A percentile compares a stretch with the other conserved stretches of the same genome.
Conservation (phyloP, 441 rosid genomes). For the Gossypium schwendimanii region DNA sequence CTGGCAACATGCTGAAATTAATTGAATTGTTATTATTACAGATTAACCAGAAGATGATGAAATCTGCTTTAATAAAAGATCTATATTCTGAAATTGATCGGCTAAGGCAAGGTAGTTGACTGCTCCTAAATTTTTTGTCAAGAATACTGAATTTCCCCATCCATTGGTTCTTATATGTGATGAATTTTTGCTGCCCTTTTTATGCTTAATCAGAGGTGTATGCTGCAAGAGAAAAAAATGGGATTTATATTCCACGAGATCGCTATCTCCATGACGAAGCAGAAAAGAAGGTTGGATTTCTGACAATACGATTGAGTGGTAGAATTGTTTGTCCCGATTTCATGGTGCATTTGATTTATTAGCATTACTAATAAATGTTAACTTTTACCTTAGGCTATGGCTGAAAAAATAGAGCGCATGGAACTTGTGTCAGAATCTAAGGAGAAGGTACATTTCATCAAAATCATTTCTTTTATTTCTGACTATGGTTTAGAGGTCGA, state of each 20-base stretch:
- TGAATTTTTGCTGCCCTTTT: not conserved
- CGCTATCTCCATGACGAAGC: conserved; percentile 90
- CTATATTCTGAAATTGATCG: conserved; percentile 86
- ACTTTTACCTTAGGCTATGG: conserved; percentile 64
- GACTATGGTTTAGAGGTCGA: not conserved
- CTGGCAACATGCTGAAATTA: conserved; percentile 20
- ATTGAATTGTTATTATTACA: conserved; percentile 26
- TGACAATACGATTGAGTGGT: conserved; percentile 1
- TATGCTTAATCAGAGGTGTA: conserved; percentile 60
- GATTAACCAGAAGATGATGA: conserved; percentile 99
- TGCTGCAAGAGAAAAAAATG: conserved; percentile 97
- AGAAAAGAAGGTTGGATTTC: conserved; percentile 71
- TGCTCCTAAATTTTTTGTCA: conserved; percentile 13
- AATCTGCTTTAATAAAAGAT: conserved; percentile 89
- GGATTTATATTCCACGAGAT: conserved; percentile 89
- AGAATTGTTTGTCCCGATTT: conserved; percentile 7
- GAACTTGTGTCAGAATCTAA: conserved; percentile 78
- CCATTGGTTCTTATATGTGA: not conserved
- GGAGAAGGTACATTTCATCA: conserved; percentile 50
- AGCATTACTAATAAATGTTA: conserved; percentile 8
- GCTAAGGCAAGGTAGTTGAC: conserved; percentile 70
- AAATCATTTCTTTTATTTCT: conserved; percentile 3
- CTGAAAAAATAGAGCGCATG: conserved; percentile 92
- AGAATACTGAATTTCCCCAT: not conserved
- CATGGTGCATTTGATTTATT: conserved; percentile 9